Evolutionary conservation across 2,329 filamentous ascomycete genomes (phyloP), one percentile per base, ranked within the genome.

Genomic region (Helicocarpus griseus): DNA sequence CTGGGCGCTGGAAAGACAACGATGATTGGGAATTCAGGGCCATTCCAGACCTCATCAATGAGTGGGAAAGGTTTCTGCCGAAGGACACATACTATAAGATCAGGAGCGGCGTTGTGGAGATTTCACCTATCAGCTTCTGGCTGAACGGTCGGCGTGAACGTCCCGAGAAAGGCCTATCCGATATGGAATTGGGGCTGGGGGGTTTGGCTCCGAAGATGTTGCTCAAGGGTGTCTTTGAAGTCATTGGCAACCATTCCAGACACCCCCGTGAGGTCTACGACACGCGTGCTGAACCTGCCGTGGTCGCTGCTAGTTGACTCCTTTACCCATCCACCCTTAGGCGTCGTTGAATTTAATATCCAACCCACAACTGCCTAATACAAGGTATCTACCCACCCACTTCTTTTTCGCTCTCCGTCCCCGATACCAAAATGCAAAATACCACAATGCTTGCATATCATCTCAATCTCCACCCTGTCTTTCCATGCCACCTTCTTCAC

Each of bases 1-100:
- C 39, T 11, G 49, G 53, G 28, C 52, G 54, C 17, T 58, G 56
- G 54, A 19, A 59, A 13, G 46, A 54, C 31, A 56, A 57, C 14
- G 49, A 47, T 5, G 52, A 40, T 9, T 73, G 69, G 70, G 57
- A 65, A 38, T 57, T 58, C 13, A 58, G 63, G 14, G 51, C 63
- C 1, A 57, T 78, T 2, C 77, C 77, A 1, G 59, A 65, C 6
- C 58, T 75, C 28, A 56, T 79, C n/a, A 60, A 66, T 44, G 74
- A 77, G 58, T 79, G 77, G 65, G 61, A 61, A 11, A 66, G 69
- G 38, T 77, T 78, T 52, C 50, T 80, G 6, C 71, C 71, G 0
- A 63, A 65, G 21, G 55, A 57, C 2, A 56, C 72, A 8, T 46
- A 50, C 26, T 75, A 76, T 54, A 60, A 55, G 29, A 70, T 65